phyloP scores from a whole-genome alignment of 768 basidiomycete genomes.

The Lyophyllum atratum region DNA sequence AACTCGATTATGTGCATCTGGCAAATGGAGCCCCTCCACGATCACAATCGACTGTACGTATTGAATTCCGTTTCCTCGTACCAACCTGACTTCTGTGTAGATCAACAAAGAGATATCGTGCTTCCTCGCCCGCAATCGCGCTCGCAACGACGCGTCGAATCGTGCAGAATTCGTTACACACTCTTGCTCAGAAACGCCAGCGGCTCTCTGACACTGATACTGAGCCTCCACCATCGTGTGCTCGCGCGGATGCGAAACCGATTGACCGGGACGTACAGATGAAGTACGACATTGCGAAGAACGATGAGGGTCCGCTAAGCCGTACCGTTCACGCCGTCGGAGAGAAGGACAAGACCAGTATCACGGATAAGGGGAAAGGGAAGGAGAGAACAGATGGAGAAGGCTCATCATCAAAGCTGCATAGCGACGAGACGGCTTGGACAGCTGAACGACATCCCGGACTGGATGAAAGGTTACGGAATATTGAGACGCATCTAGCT shows the following conservation, averaged over 20 bases:
- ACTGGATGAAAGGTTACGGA: conserved; percentile 61
- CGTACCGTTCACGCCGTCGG: conserved; percentile 42
- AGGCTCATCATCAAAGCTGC: conserved; percentile 3
- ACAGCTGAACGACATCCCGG: conserved; percentile 55
- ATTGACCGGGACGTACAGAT: conserved; percentile 78
- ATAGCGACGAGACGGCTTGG: conserved; percentile 21
- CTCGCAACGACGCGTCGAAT: conserved; percentile 77
- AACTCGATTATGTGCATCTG: conserved; percentile 59
- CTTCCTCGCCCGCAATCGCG: conserved; percentile 70
- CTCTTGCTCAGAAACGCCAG: conserved; percentile 55
- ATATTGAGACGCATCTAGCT: conserved; percentile 72
- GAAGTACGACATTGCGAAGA: conserved; percentile 87
- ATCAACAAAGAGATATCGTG: conserved; percentile 70
- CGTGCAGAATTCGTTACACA: conserved; percentile 71
- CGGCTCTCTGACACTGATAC: conserved; percentile 30
- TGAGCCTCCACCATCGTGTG: conserved; percentile 53
- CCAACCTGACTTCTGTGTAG: conserved; percentile 34
- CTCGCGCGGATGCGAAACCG: conserved; percentile 70
- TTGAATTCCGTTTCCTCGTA: background rate
- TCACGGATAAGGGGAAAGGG: conserved; percentile 11
- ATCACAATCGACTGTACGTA: conserved; percentile 61
- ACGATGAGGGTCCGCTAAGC: conserved; percentile 74
- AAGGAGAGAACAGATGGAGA: conserved; percentile 16
- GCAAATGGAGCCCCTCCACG: conserved; percentile 47
- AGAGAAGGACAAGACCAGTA: background rate